These are phyloP conservation scores for Cytidiella melzeri DNA, from an alignment of 768 basidiomycete species.

Conservation along the genomic window DNA sequence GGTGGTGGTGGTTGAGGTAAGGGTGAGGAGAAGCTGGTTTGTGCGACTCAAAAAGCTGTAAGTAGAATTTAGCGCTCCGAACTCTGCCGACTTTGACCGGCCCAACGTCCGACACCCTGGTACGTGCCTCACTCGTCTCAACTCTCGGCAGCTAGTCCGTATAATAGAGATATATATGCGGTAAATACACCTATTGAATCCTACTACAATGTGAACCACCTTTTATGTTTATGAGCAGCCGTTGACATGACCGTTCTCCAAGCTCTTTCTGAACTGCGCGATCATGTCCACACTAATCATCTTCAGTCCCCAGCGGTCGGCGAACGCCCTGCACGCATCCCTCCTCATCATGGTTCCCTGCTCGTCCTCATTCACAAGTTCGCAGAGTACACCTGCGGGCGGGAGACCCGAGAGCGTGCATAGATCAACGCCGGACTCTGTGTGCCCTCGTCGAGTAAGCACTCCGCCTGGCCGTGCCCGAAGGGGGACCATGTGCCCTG, in stretches of 20 bases:
- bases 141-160: no score
- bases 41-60: not conserved
- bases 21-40: conserved; percentile 12
- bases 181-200: not conserved
- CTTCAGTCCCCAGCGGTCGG: conserved; percentile 82
- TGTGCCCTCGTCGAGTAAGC: conserved; percentile 85
- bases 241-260: conserved; percentile 3
- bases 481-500: conserved; percentile 93
- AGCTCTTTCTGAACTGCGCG: conserved; percentile 34
- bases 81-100: not conserved
- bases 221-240: not conserved
- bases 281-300: conserved; percentile 94
- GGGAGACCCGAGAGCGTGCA: conserved; percentile 68
- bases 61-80: not conserved
- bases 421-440: conserved; percentile 85
- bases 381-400: conserved; percentile 82
- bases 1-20: conserved; percentile 23
- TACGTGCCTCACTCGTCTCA: no score
- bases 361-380: conserved; percentile 89
- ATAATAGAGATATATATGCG: not conserved
- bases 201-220: no score
- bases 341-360: conserved; percentile 90
- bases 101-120: no score
- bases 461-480: conserved; percentile 84
- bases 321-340: conserved; percentile 90